These are phyloP conservation scores for Mallotus japonicus DNA, from an alignment of 441 rosid genomes.

Conservation along the genomic window DNA sequence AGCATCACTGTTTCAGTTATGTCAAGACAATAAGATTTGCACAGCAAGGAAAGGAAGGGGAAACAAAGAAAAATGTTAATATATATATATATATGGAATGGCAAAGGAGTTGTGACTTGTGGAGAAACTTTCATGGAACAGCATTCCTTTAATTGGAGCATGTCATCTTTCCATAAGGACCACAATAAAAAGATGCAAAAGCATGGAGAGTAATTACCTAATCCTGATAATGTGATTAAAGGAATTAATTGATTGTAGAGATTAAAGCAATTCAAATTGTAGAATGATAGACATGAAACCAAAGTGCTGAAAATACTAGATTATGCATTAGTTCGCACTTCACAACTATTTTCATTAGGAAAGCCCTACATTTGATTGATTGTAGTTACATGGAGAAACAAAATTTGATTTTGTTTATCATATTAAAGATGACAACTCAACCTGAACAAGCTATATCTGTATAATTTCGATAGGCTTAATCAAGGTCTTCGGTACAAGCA, in stretches of 20 bases:
- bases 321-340: not conserved
- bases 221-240: not conserved
- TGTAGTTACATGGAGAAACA: not conserved
- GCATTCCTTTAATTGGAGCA: not conserved
- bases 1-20: not conserved
- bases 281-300: not conserved
- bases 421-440: not conserved
- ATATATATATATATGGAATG: not conserved
- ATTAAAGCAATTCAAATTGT: not conserved
- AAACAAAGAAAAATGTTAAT: not conserved
- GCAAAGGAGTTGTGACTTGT: not conserved
- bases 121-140: not conserved
- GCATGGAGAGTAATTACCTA: no score
- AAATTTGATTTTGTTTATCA: not conserved
- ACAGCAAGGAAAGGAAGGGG: not conserved
- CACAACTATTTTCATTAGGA: not conserved
- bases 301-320: not conserved
- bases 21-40: not conserved
- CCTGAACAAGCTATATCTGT: not conserved
- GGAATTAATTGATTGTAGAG: not conserved
- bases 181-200: no score
- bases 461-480: not conserved
- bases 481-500: not conserved
- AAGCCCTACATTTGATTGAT: not conserved
- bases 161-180: no score